phyloP scores from a whole-genome alignment of 495 filamentous ascomycete species.

The Pseudomonodictys pantanalensis region DNA sequence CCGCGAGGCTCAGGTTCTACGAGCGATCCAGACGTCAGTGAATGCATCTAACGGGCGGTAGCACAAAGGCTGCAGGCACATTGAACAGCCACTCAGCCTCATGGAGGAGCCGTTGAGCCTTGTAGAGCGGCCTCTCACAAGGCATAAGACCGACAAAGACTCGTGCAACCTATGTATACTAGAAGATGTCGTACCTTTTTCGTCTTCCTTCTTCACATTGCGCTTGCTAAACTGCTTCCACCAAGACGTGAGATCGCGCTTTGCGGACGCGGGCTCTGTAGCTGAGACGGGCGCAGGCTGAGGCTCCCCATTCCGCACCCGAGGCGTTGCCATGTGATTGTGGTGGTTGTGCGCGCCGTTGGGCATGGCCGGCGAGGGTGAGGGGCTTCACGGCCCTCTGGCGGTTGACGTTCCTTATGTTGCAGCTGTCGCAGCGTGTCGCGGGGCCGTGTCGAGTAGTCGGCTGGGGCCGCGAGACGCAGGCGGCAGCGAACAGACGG shows the following conservation, averaged over 20 bases:
- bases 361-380: conserved; percentile 23
- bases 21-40: conserved; percentile 7
- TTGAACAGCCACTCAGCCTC: background rate
- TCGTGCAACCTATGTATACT: background rate
- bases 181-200: conserved; percentile 56
- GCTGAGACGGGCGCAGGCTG: conserved; percentile 32
- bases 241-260: conserved; percentile 82
- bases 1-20: conserved; percentile 45
- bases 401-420: conserved; percentile 1
- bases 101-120: conserved; percentile 7
- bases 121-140: conserved; percentile 5
- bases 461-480: conserved; percentile 7
- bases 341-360: conserved; percentile 23
- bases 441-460: background rate
- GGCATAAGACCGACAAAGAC: background rate
- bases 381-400: conserved; percentile 10
- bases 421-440: conserved; percentile 4
- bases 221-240: conserved; percentile 81
- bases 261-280: conserved; percentile 55
- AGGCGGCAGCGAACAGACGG: conserved; percentile 26
- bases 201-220: conserved; percentile 66
- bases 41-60: conserved; percentile 4
- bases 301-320: conserved; percentile 29
- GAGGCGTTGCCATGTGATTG: conserved; percentile 16
- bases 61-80: conserved; percentile 4